A percentile compares a stretch with the other conserved stretches of the same genome.
Evolutionary conservation across 2,329 filamentous ascomycete species (phyloP).

Genomic region (Sordariomycetes sp.): DNA sequence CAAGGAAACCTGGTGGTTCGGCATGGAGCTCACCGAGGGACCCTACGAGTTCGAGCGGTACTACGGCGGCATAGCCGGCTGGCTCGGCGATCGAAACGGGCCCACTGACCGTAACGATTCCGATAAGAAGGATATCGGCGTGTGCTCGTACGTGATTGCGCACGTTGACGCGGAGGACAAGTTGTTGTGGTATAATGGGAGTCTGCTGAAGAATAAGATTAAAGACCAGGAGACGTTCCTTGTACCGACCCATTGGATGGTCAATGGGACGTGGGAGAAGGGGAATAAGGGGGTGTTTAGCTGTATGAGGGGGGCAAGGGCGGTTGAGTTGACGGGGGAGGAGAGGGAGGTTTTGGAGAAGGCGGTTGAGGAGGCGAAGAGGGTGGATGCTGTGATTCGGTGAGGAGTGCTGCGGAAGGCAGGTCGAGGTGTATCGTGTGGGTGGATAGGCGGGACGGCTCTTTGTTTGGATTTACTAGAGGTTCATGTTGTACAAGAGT

Average conservation of each 20-base stretch:
- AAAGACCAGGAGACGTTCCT: constrained; percentile 16
- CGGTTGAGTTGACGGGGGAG: not conserved
- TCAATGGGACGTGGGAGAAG: constrained; percentile 22
- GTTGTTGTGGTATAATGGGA: constrained; percentile 28
- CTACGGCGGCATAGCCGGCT: constrained; percentile 26
- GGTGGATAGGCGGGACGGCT: not conserved
- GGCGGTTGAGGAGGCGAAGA: constrained; percentile 1
- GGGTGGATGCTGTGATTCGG: not conserved
- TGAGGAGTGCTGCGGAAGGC: not conserved
- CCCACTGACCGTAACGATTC: not conserved
- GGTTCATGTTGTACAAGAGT: no score
- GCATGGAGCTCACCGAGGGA: constrained; percentile 23
- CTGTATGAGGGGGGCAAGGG: constrained; percentile 17
- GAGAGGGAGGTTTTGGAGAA: not conserved
- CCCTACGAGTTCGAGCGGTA: constrained; percentile 24
- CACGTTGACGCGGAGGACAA: constrained; percentile 22
- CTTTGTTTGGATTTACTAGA: not conserved
- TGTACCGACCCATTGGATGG: constrained; percentile 24
- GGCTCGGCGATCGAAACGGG: constrained; percentile 7
- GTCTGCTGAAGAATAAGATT: constrained; percentile 24
- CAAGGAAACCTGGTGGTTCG: constrained; percentile 32
- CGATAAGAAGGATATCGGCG: constrained; percentile 6
- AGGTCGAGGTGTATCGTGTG: not conserved
- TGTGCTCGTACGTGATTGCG: constrained; percentile 27
- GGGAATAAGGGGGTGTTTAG: constrained; percentile 17